Conservation (phyloP, 2,329 filamentous ascomycete genomes). For the Colletotrichum chrysophilum region DNA sequence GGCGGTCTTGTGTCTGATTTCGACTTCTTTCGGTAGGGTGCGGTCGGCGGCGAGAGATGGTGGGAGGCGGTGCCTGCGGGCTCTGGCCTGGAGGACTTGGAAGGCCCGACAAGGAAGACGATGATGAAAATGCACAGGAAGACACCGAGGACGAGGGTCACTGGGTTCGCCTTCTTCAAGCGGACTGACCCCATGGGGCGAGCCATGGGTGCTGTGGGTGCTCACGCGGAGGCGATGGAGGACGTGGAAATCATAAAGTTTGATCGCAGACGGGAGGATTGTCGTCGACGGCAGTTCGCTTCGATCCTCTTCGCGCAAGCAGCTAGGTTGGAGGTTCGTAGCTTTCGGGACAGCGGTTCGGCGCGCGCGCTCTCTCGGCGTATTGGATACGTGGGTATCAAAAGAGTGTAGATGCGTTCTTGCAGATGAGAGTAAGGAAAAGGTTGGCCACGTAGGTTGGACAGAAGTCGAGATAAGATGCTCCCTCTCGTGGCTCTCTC, state of each 20-base stretch:
- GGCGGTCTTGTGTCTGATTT: slow-evolving; percentile 69
- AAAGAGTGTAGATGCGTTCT: not conserved
- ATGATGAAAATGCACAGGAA: slow-evolving; percentile 76
- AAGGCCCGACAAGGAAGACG: slow-evolving; percentile 64
- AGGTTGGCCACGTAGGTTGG: not conserved
- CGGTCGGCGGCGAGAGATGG: slow-evolving; percentile 48
- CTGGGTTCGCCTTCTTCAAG: slow-evolving; percentile 80
- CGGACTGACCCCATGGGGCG: slow-evolving; percentile 69
- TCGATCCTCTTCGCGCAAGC: not conserved
- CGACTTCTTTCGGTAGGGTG: slow-evolving; percentile 50
- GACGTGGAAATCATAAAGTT: slow-evolving; percentile 22
- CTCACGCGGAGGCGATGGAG: slow-evolving; percentile 23
- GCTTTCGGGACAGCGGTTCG: not conserved
- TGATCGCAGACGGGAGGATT: not conserved
- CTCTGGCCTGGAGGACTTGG: slow-evolving; percentile 51
- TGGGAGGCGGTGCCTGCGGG: slow-evolving; percentile 51
- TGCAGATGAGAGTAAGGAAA: not conserved
- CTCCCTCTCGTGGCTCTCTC: slow-evolving; percentile 8
- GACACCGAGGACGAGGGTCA: slow-evolving; percentile 74
- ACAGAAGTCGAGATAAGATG: not conserved
- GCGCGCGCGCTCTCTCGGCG: not conserved
- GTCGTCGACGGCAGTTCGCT: not conserved
- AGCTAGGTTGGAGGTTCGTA: not conserved
- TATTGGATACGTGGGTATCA: not conserved
- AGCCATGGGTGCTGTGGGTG: slow-evolving; percentile 47